Evolutionary conservation across 176 grass and related monocot genomes (phyloP), one percentile per base, ranked within the genome.

Genomic region (Oryza meridionalis): DNA sequence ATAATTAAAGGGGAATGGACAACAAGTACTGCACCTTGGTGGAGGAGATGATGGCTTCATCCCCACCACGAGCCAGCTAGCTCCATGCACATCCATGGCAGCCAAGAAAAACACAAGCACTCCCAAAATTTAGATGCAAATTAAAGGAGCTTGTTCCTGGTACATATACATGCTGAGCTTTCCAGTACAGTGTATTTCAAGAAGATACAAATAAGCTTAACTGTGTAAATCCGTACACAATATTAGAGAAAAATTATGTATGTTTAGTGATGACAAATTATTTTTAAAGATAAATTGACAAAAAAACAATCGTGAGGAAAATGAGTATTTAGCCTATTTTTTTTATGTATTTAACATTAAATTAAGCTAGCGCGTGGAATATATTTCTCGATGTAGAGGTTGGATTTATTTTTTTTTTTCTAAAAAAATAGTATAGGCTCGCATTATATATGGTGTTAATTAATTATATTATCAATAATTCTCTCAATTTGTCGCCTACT

Each of bases 1-100:
- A 92, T 92, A 86, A 89, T 89, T 92, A 92, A 92, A 89, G 86
- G 86, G 50, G 81, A 17, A 69, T 61, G 70, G 69, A 81, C 78
- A 82, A 29, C 33, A 86, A 61, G 86, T 73, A 85, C 78, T 88
- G 65, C 86, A 85, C 79, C 78, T 66, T 79, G 83, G 90, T 86
- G 87, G 87, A 78, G 33, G 84, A 84, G 81, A 89, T 86, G 84
- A 92, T 85, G 81, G 77, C 73, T 33, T 77, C 84, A 84, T 89
- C 87, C 91, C 87, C 76, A 92, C 87, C 81, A 77, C 71, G 63
- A 67, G 43, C 81, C 12, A 51, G 84, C 81, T 66, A n/a, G 19
- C 21, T 24, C 5, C 58, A 62, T 62, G 76, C 81, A 87, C 40
- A 86, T 87, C 71, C 84, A 84, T 79, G 42, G 47, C 84, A 68